A percentile compares a stretch with the other conserved stretches of the same genome.
phyloP scores from a whole-genome alignment of 192 early-diverging fungal species.

The Chytriomyces sp. region DNA sequence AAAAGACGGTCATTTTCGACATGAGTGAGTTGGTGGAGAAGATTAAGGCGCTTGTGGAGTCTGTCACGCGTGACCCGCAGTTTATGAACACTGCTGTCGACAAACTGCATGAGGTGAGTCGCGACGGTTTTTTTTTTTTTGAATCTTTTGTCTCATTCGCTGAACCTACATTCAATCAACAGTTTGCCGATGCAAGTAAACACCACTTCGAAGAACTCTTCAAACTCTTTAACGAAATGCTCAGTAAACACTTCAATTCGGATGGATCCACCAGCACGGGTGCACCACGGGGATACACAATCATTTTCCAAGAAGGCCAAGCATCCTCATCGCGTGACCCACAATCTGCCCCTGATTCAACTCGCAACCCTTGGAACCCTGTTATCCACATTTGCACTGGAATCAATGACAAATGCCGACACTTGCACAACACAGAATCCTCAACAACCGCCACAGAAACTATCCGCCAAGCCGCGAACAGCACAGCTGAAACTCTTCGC shows the following conservation, averaged over 20 bases:
- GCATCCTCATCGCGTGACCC: not conserved
- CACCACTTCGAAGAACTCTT: slow-evolving; percentile 24
- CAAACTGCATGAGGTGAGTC: slow-evolving; percentile 19
- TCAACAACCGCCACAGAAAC: not conserved
- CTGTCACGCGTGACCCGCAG: slow-evolving; percentile 17
- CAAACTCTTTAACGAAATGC: slow-evolving; percentile 25
- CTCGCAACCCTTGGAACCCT: not conserved
- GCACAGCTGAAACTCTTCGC: not conserved
- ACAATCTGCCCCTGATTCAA: slow-evolving; percentile 2
- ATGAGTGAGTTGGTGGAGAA: not conserved
- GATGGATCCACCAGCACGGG: not conserved
- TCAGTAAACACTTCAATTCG: not conserved
- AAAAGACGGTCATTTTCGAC: slow-evolving; percentile 9
- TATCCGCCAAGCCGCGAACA: not conserved
- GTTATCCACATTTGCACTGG: slow-evolving; percentile 14
- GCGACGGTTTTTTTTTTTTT: not conserved
- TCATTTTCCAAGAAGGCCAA: not conserved
- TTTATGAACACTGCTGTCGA: slow-evolving; percentile 23
- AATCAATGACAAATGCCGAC: slow-evolving; percentile 15
- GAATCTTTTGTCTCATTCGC: not conserved
- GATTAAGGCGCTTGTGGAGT: slow-evolving; percentile 4
- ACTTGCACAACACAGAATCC: not conserved
- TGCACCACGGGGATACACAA: not conserved
- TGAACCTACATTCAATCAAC: not conserved
- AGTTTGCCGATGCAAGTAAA: slow-evolving; percentile 12